A percentile compares a stretch with the other conserved stretches of the same genome.
Evolutionary conservation across 2,329 filamentous ascomycete genomes (phyloP).

Genomic region (Stagonosporopsis chrysanthemi): DNA sequence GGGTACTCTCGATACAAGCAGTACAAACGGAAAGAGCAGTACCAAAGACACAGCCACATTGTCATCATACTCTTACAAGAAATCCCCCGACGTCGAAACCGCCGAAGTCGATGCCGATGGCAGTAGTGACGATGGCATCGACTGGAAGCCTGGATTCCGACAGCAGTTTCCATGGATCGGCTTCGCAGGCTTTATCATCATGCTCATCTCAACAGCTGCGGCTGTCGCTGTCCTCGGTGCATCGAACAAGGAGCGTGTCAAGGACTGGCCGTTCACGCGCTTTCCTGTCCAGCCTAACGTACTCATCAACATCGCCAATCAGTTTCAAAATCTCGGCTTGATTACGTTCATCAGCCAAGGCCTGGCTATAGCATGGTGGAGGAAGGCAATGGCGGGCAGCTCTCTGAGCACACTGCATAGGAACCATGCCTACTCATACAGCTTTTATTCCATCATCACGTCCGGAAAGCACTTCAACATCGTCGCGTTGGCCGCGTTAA

Average conservation of each 20-base stretch:
- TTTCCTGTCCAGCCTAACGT: constrained; percentile 36
- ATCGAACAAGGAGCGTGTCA: constrained; percentile 26
- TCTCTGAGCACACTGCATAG: constrained; percentile 28
- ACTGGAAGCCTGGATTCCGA: constrained; percentile 34
- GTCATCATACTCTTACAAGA: constrained; percentile 13
- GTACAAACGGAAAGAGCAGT: constrained; percentile 7
- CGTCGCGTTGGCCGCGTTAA: constrained; percentile 34
- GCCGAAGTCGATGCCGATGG: constrained; percentile 20
- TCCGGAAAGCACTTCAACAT: constrained; percentile 34
- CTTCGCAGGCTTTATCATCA: constrained; percentile 26
- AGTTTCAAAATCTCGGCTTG: constrained; percentile 33
- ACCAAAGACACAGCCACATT: constrained; percentile 7
- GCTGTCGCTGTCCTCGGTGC: constrained; percentile 25
- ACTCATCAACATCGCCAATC: constrained; percentile 36
- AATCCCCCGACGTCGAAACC: constrained; percentile 11
- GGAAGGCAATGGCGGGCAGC: constrained; percentile 32
- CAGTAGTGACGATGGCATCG: constrained; percentile 25
- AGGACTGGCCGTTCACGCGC: constrained; percentile 29
- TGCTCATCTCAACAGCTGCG: constrained; percentile 30
- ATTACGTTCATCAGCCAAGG: constrained; percentile 34
- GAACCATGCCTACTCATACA: constrained; percentile 36
- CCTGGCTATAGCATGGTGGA: constrained; percentile 38
- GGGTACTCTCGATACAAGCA: background rate
- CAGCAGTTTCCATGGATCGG: constrained; percentile 36
- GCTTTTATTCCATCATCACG: constrained; percentile 33